Percentiles rank a stretch among this genome's conserved stretches.
Evolutionary conservation across 1,284 basidiomycete species (phyloP).

Genomic region (Meripilus lineatus): DNA sequence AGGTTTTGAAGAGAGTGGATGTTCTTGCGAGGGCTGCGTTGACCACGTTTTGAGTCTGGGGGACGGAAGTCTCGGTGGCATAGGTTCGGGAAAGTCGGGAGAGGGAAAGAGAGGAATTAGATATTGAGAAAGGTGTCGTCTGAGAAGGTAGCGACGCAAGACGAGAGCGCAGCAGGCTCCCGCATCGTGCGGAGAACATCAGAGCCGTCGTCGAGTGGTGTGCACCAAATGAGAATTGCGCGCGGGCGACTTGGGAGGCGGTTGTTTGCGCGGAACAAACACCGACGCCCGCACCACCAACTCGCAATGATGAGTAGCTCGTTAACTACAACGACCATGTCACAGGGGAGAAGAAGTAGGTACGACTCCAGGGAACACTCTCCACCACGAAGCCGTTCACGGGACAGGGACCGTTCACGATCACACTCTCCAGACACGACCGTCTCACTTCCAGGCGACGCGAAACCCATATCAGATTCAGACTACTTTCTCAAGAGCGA

Average conservation of each 20-base stretch:
- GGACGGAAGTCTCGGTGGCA: constrained; percentile 27
- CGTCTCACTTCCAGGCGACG: constrained; percentile 44
- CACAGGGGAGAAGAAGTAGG: constrained; percentile 20
- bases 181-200: constrained; percentile 29
- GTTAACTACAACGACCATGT: too few relatives aligned
- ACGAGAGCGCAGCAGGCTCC: constrained; percentile 25
- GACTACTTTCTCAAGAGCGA: constrained; percentile 77
- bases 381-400: constrained; percentile 20
- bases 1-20: constrained; percentile 75
- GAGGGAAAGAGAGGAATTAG: constrained; percentile 8
- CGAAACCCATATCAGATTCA: constrained; percentile 55
- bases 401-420: constrained; percentile 23
- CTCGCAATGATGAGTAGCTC: too few relatives aligned
- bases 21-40: constrained; percentile 36
- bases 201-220: background rate
- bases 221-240: background rate
- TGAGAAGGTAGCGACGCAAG: constrained; percentile 18
- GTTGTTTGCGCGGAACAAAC: background rate
- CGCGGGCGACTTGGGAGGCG: background rate
- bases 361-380: constrained; percentile 21
- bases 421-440: constrained; percentile 42
- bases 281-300: too few relatives aligned
- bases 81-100: constrained; percentile 19
- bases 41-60: constrained; percentile 25
- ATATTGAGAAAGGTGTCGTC: constrained; percentile 14